phyloP scores from a whole-genome alignment of 2,329 filamentous ascomycete species.

The Alternaria arborescens region DNA sequence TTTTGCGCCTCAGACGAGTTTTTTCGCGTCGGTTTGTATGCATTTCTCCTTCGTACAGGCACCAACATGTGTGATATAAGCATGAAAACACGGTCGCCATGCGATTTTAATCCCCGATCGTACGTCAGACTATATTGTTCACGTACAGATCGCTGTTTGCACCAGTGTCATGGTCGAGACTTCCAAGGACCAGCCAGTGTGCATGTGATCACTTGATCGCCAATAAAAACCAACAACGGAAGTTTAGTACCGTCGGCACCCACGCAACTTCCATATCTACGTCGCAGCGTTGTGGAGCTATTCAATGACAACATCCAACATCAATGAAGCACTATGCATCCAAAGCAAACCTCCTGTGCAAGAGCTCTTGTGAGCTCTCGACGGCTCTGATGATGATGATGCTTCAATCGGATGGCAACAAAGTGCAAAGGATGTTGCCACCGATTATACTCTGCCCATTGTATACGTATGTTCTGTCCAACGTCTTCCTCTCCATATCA shows the following conservation, averaged over 20 bases:
- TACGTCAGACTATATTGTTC: not conserved
- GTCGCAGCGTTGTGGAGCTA: not conserved
- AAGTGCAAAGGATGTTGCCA: not conserved
- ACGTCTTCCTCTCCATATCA: too few relatives aligned
- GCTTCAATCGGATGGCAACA: not conserved
- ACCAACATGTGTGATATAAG: not conserved
- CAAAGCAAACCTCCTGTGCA: not conserved
- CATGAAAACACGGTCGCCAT: not conserved
- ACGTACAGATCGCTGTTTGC: not conserved
- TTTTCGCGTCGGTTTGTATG: not conserved
- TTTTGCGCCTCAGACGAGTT: not conserved
- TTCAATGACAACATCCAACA: not conserved
- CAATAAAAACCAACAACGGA: not conserved
- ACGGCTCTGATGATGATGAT: not conserved
- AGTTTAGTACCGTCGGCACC: not conserved
- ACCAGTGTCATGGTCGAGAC: not conserved
- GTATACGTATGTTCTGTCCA: too few relatives aligned
- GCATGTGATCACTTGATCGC: not conserved
- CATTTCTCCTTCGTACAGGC: not conserved
- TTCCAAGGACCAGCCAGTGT: constrained; percentile 1
- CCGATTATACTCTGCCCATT: not conserved
- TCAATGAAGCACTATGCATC: not conserved
- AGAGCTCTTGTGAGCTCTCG: not conserved
- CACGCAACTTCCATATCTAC: not conserved
- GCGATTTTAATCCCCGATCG: not conserved